Evolutionary conservation across 2,329 filamentous ascomycete genomes (phyloP), one percentile per base, ranked within the genome.

Genomic region (Alternaria postmessia): DNA sequence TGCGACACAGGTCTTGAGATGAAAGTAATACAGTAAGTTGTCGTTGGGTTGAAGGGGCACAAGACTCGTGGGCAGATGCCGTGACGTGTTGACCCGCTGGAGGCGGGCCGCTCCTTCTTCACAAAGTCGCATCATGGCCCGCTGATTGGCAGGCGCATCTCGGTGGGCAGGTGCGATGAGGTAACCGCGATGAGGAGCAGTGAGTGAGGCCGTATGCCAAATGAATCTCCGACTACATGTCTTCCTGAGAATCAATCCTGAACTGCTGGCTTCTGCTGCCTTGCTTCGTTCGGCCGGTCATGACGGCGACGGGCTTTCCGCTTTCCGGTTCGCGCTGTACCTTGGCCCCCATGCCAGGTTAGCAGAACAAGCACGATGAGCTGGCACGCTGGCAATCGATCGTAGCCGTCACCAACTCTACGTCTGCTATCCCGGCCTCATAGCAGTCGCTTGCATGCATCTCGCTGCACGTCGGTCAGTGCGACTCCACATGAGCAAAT

Each of bases 281-380:
- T 57, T 62, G 62, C 60, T 62, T 62, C 34, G 26, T 18, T 41
- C 41, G 38, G 48, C 20, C 49, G 54, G 57, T 47, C 48, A 60
- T 60, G 58, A 59, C 62, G 48, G 55, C 54, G 30, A 41, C 56
- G 39, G 44, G 43, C 28, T 18, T 55, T 52, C 53, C 43, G 53
- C 49, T 42, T 53, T 57, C 52, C 62, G 54, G 55, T 24, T 49
- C 49, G 61, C 55, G 62, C 56, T 64, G 32, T 57, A 51, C 59
- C 59, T 61, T 59, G 59, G 62, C 57, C 61, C 61, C 62, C 62
- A 54, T 57, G 58, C 54, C 61, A 46, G 63, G 63, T 54, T 65
- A 65, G 63, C 59, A 57, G 41, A 57, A 52, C 59, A 61, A 61
- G 63, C 61, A 57, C 52, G 57, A 55, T 63, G 61, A 61, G 58